Evolutionary conservation across 1,284 basidiomycete species (phyloP).

Genomic region (Singerocomus rubriflavus): DNA sequence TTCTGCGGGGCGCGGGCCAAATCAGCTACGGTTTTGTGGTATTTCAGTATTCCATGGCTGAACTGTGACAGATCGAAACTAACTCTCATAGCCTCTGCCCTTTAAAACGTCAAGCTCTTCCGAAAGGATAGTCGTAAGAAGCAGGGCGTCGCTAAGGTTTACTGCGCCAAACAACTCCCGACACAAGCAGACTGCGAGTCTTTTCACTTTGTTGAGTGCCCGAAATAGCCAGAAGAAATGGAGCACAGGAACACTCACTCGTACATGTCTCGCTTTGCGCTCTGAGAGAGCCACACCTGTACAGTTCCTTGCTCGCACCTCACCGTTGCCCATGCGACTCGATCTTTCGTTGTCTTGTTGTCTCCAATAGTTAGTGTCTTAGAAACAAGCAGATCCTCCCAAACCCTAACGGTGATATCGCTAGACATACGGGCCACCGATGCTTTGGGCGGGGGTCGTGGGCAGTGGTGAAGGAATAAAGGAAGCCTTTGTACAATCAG

Average conservation of each 20-base stretch:
- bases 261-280: slow-evolving; percentile 75
- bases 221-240: slow-evolving; percentile 20
- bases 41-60: neutral
- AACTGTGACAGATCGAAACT: neutral
- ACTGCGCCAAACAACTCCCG: slow-evolving; percentile 67
- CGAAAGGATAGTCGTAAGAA: slow-evolving; percentile 88
- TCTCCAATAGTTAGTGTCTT: neutral
- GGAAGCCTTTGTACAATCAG: slow-evolving; percentile 1
- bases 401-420: neutral
- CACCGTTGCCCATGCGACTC: neutral
- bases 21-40: neutral
- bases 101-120: slow-evolving; percentile 81
- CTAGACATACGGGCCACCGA: neutral
- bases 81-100: slow-evolving; percentile 59
- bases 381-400: neutral
- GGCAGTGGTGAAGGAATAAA: slow-evolving; percentile 2
- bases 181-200: slow-evolving; percentile 69
- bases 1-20: neutral
- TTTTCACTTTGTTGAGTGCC: neutral
- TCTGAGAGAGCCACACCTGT: neutral
- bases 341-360: neutral
- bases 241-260: slow-evolving; percentile 57
- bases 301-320: neutral
- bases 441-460: neutral
- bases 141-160: slow-evolving; percentile 74